These are phyloP conservation scores for Ganoderma sinense DNA, from an alignment of 1,284 basidiomycete species.

Conservation along the genomic window DNA sequence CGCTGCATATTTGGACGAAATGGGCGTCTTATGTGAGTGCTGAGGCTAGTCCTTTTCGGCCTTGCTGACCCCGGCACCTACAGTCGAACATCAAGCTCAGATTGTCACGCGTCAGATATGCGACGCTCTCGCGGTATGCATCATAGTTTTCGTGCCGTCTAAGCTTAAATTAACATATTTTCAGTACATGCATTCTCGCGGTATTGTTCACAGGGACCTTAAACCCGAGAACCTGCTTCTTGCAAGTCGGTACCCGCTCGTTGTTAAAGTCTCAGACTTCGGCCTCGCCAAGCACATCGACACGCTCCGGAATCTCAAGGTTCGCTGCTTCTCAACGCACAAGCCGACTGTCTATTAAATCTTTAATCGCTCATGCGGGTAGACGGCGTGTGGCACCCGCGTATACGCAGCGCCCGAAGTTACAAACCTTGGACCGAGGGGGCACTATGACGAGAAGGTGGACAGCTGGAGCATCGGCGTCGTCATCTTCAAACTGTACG, in stretches of 20 bases:
- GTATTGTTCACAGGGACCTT: conserved; percentile 88
- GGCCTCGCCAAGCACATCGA: conserved; percentile 90
- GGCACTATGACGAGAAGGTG: conserved; percentile 3
- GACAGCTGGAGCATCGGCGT: conserved; percentile 16
- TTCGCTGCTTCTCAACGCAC: conserved; percentile 40
- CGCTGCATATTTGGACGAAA: conserved; percentile 73
- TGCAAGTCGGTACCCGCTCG: conserved; percentile 68
- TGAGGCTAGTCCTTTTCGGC: not conserved
- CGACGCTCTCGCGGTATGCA: conserved; percentile 68
- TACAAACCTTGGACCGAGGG: not conserved
- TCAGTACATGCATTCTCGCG: conserved; percentile 77
- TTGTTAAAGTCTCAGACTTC: conserved; percentile 90
- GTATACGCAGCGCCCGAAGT: conserved; percentile 9
- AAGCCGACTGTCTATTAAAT: not conserved
- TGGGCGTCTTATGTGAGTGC: conserved; percentile 64
- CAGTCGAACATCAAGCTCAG: conserved; percentile 63
- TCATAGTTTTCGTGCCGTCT: conserved; percentile 1
- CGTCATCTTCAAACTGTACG: conserved; percentile 1
- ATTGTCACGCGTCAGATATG: conserved; percentile 80
- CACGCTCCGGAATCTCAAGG: conserved; percentile 71
- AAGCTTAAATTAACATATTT: not conserved
- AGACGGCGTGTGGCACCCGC: conserved; percentile 11
- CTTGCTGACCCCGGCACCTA: conserved; percentile 11
- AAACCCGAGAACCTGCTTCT: conserved; percentile 92
- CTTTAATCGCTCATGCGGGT: no score